Evolutionary conservation across 2,329 filamentous ascomycete genomes (phyloP).

Genomic region (Tolypocladium pustulatum): DNA sequence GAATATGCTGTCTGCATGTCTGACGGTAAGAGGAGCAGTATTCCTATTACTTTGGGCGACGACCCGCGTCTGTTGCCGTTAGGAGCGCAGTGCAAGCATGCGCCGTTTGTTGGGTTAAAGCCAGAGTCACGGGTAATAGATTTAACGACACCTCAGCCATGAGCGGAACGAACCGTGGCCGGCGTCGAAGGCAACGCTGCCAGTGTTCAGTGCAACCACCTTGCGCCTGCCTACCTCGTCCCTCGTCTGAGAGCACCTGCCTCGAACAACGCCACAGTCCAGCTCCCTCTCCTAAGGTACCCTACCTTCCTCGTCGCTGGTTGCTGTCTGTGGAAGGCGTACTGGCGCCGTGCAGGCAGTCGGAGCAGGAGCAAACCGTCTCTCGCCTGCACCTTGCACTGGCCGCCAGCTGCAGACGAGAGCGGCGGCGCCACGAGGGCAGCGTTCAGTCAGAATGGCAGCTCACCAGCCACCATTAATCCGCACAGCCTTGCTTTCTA

Average conservation of each 20-base stretch:
- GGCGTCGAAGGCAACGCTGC: neutral
- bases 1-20: neutral
- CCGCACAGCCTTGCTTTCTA: slow-evolving; percentile 1
- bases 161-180: neutral
- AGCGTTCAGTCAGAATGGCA: neutral
- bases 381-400: neutral
- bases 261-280: neutral
- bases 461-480: neutral
- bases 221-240: neutral
- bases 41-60: neutral
- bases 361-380: neutral
- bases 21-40: neutral
- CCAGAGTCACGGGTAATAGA: neutral
- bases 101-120: neutral
- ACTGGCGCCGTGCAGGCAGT: neutral
- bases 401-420: neutral
- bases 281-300: too few species aligned
- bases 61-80: neutral
- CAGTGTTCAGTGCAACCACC: neutral
- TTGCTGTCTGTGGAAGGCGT: neutral
- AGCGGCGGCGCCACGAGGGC: slow-evolving; percentile 1
- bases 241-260: neutral
- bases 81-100: neutral
- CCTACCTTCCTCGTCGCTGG: neutral
- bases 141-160: neutral